Evolutionary conservation across 164 flowering plant species (phyloP), one percentile per base, ranked within the genome.

Genomic region (Cinnamomum chago): DNA sequence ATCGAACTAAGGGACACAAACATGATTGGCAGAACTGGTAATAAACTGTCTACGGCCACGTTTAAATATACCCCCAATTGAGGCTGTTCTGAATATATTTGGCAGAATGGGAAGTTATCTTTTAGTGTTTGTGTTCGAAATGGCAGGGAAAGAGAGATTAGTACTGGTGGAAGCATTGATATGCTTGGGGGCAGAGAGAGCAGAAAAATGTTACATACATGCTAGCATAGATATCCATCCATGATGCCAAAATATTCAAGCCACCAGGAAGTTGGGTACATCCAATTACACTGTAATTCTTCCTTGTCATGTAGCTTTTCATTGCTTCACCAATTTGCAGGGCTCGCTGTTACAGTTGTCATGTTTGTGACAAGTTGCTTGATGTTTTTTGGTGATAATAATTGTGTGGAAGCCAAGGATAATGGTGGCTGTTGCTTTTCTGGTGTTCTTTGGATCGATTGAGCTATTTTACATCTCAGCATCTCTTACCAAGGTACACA

Each of bases 281-380:
- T 62, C 25, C 2, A 62, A 23, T 62, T n/a, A 5, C 25, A 30
- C 47, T 18, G 10, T 40, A 12, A 40, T 20, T 30, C 50, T 68
- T 58, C 62, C 62, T 58, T 52, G 14, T 13, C 58, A 52, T 52
- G 58, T 13, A 22, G 23, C 23, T 14, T 72, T 74, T 35, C 22
- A 70, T 72, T n/a, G 30, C 66, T 79, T 79, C 67, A 2, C 23
- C 76, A 66, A 68, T 3, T 77, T 81, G 76, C 73, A 89, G 95
- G 95, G 62, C 81, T 91, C 60, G 91, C 93, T 2, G 89, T 87
- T 24, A 84, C 83, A 9, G 81, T 82, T 20, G 90, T 90, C n/a
- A 86, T 90, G 93, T 78, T 91, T 79, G 90, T 90, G 68, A 87
- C 96, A 62, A 88, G 91, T 25, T 90, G 88, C 76, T 81, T 90